Base-by-base conservation (phyloP, 2,329 filamentous ascomycete genomes). In the Epichloe typhina region DNA sequence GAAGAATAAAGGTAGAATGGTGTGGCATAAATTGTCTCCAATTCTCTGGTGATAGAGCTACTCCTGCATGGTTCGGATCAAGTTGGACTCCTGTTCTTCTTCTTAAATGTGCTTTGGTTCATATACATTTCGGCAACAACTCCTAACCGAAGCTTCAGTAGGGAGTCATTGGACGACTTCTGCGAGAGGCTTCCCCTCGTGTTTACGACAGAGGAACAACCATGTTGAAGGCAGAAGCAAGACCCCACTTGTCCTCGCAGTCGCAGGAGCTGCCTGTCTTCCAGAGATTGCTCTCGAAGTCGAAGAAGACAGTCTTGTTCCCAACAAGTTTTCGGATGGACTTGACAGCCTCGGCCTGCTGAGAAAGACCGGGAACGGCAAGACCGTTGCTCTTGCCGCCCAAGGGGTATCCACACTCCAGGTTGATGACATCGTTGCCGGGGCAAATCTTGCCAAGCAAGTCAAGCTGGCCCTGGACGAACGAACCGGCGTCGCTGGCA, bases 331-430 rank as follows among this genome's bases (percentile, higher is more conserved):
- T 61, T 57, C 82, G 70, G 64, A 97, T 91, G 52, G 78, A 78
- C 56, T 76, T 65, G 65, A 97, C 81, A 59, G 91, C 91, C 42
- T 63, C 67, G 47, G 70, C 70, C 77, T 97, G 91, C 72, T 91
- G 73, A 1, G 63, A 41, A 5, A 58, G 47, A 58, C 86, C 82
- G 51, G 90, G 81, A 59, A 86, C 72, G 52, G 89, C 89, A 19
- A 64, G 64, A 54, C 87, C 88, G 70, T 93, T 91, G 71, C 79
- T 68, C 33, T 67, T 60, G 64, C 90, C 90, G 7, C 65, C 58
- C 50, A 73, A 82, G 57, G 91, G 91, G 89, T 90, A 97, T 62
- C 91, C 91, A 52, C 85, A 86, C 82, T 97, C 91, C 59, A 94
- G 76, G 72, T 91, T 88, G 74, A 88, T 81, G 58, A 83, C 83